Conservation (phyloP, 129 eudicot species). For the Smallanthus sonchifolius region DNA sequence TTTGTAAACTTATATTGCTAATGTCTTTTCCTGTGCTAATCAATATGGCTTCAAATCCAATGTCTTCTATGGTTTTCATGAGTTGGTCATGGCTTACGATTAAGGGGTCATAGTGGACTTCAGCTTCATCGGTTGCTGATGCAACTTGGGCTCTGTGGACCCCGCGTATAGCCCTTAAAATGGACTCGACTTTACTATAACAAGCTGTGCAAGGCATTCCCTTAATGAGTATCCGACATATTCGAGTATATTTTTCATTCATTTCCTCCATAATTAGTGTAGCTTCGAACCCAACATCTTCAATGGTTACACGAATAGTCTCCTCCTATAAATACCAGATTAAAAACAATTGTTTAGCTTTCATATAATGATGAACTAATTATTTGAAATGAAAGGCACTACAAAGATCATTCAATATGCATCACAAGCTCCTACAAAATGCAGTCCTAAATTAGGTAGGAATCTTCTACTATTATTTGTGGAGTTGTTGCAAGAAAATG, state of each 20-base stretch:
- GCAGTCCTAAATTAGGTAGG: background rate
- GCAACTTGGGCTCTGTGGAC: conserved; percentile 74
- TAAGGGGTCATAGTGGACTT: conserved; percentile 66
- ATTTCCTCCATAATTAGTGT: conserved; percentile 40
- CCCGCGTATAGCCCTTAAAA: conserved; percentile 44
- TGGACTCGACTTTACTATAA: conserved; percentile 58
- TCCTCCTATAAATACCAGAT: conserved; percentile 49
- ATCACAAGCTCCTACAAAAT: background rate
- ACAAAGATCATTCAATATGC: background rate
- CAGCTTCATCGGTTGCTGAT: conserved; percentile 73
- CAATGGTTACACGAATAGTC: conserved; percentile 68
- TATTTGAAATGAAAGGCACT: background rate
- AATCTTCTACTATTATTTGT: too few species aligned
- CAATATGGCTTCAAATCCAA: conserved; percentile 62
- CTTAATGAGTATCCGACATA: conserved; percentile 59
- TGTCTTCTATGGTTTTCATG: conserved; percentile 44
- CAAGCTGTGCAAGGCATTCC: conserved; percentile 85
- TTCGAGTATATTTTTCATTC: conserved; percentile 45
- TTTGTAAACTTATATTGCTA: conserved; percentile 49
- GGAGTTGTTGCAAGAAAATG: background rate
- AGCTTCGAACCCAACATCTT: conserved; percentile 77
- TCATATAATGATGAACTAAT: background rate
- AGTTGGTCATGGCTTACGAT: conserved; percentile 36
- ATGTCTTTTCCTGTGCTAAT: conserved; percentile 67
- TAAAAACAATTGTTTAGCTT: background rate